Percentiles rank a stretch among this genome's conserved stretches.
These are phyloP conservation scores for Pueraria montana DNA, from an alignment of 306 rosid species.

Conservation along the genomic window DNA sequence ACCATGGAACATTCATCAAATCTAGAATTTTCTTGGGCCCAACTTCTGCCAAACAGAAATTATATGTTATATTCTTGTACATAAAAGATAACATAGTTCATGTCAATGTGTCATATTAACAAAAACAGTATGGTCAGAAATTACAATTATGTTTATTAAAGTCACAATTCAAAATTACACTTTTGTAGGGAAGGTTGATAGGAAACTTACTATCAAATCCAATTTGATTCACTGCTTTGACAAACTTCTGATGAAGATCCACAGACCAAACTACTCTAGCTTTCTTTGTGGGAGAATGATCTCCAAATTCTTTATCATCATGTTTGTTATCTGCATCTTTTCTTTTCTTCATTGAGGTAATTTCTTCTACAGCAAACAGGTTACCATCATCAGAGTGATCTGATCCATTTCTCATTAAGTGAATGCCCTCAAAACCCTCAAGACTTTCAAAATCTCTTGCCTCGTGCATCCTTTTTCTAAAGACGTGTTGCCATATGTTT, in stretches of 20 bases:
- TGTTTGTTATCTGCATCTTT: conserved; percentile 67
- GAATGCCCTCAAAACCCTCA: conserved; percentile 68
- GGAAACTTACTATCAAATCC: conserved; percentile 84
- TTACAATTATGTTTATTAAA: background rate
- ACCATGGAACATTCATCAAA: conserved; percentile 86
- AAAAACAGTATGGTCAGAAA: conserved; percentile 13
- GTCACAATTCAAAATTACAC: conserved; percentile 23
- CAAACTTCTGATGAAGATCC: conserved; percentile 93
- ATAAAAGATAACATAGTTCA: conserved; percentile 22
- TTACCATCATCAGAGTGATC: conserved; percentile 73
- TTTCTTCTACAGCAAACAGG: conserved; percentile 70
- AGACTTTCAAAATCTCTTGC: conserved; percentile 71
- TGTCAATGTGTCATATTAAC: conserved; percentile 29
- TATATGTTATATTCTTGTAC: conserved; percentile 52
- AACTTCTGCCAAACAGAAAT: conserved; percentile 79
- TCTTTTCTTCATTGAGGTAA: conserved; percentile 63
- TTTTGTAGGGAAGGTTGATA: conserved; percentile 3
- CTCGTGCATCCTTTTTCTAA: conserved; percentile 83
- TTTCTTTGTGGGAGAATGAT: conserved; percentile 70
- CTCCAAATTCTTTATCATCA: conserved; percentile 71
- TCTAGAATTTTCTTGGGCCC: conserved; percentile 94
- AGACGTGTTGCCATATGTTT: conserved; percentile 91
- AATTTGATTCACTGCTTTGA: conserved; percentile 84
- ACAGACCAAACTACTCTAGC: conserved; percentile 93
- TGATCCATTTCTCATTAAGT: conserved; percentile 57